Conservation (phyloP, 1,284 basidiomycete species). For the Rhizoctonia solani region DNA sequence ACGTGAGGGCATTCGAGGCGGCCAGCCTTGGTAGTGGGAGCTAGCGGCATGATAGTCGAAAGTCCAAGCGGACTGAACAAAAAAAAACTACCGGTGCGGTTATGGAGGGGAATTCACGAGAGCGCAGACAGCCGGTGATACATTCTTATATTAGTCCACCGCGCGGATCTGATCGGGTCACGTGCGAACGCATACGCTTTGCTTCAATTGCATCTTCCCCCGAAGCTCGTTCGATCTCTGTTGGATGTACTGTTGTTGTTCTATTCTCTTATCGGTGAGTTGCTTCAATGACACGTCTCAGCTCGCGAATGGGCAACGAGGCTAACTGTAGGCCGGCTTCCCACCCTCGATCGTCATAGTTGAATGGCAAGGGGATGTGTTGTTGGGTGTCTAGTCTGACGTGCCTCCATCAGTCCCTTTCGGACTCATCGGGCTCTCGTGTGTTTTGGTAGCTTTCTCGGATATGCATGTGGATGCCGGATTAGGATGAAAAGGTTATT, state of each 20-base stretch:
- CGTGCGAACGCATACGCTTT: not conserved
- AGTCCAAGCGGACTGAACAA: too few relatives aligned
- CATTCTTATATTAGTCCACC: slow-evolving; percentile 3
- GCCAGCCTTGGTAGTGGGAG: slow-evolving; percentile 12
- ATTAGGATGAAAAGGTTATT: slow-evolving; percentile 10
- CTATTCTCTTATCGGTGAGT: not conserved
- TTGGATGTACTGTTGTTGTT: not conserved
- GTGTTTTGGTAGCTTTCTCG: too few relatives aligned
- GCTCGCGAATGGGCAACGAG: not conserved
- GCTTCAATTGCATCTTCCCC: not conserved
- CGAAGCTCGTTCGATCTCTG: not conserved
- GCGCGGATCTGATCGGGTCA: slow-evolving; percentile 19
- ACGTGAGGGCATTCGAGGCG: slow-evolving; percentile 28
- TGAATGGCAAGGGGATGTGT: too few relatives aligned
- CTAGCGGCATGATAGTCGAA: slow-evolving; percentile 3
- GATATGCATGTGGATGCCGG: too few relatives aligned
- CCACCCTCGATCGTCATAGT: not conserved
- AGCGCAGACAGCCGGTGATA: not conserved
- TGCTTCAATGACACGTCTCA: not conserved
- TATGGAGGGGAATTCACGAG: not conserved
- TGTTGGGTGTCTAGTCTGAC: not conserved
- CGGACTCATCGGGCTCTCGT: too few relatives aligned
- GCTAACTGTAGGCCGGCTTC: slow-evolving; percentile 1
- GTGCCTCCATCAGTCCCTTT: not conserved
- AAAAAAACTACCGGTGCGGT: not conserved